These are phyloP conservation scores for Dendrobium nobile DNA, from an alignment of 106 monocot genomes.

Conservation along the genomic window DNA sequence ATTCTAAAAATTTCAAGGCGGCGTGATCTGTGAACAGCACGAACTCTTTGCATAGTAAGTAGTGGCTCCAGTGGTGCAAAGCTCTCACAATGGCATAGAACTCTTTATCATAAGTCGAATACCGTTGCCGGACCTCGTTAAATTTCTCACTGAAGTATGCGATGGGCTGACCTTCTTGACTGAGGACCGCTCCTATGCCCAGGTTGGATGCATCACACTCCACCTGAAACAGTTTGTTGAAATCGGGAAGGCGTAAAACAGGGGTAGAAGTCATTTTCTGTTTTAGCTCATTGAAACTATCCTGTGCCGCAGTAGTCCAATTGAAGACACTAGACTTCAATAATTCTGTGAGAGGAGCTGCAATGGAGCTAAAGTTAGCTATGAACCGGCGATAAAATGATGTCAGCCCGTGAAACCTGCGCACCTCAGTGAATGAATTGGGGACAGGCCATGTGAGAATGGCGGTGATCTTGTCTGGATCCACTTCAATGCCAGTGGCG, in stretches of 20 bases:
- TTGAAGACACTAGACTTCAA: neutral
- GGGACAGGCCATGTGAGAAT: constrained; percentile 1
- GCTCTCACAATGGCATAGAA: constrained; percentile 4
- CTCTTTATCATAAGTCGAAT: neutral
- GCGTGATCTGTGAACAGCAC: neutral
- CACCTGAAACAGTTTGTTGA: neutral
- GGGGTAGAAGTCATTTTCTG: neutral
- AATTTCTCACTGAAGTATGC: constrained; percentile 10
- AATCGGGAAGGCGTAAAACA: neutral
- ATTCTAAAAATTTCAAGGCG: neutral
- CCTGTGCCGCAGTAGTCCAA: neutral
- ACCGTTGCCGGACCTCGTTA: neutral
- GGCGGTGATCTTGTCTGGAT: neutral
- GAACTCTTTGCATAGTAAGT: neutral
- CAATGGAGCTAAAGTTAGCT: neutral
- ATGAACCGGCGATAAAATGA: neutral
- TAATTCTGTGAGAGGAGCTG: neutral
- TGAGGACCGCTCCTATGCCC: neutral
- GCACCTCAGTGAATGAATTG: neutral
- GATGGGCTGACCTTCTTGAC: neutral
- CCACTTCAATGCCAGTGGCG: neutral
- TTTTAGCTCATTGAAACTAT: neutral
- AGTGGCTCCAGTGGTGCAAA: neutral
- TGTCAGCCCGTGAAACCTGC: constrained; percentile 4
- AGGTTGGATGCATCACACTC: neutral